Evolutionary conservation across 2,329 filamentous ascomycete genomes (phyloP).

Genomic region (Colletotrichum sp.): DNA sequence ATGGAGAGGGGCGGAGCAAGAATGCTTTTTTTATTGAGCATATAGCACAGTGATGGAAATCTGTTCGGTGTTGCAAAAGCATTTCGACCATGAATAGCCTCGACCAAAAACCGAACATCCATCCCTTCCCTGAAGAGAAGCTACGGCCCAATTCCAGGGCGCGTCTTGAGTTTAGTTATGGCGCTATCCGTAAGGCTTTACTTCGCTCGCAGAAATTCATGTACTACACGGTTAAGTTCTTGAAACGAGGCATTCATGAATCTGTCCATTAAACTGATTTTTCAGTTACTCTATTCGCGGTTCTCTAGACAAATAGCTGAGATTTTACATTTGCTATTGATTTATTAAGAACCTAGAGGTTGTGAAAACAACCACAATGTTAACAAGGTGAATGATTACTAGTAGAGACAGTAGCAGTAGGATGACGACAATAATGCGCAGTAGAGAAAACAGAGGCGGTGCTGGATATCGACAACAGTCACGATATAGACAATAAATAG

Average conservation of each 20-base stretch:
- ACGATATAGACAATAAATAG: background rate
- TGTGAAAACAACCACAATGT: background rate
- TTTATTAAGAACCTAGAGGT: background rate
- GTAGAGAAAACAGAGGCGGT: background rate
- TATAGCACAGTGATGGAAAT: too few species aligned
- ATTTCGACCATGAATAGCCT: too few species aligned
- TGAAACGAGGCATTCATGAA: too few species aligned
- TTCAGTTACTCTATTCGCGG: background rate
- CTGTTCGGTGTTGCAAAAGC: too few species aligned
- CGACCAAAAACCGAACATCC: too few species aligned
- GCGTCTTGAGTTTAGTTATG: background rate
- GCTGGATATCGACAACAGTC: background rate
- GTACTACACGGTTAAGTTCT: too few species aligned
- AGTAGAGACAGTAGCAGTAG: background rate
- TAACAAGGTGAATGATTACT: background rate
- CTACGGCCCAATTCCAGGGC: too few species aligned
- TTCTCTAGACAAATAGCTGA: background rate
- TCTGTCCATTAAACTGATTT: background rate
- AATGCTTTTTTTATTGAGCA: too few species aligned
- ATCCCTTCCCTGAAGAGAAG: background rate
- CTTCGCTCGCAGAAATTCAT: background rate
- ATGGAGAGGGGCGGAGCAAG: too few species aligned
- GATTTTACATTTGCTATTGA: rapidly evolving
- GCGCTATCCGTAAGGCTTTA: background rate
- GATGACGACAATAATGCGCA: background rate